Evolutionary conservation across 1,284 basidiomycete species (phyloP), one percentile per base, ranked within the genome.

Genomic region (Amylostereum chailletii): DNA sequence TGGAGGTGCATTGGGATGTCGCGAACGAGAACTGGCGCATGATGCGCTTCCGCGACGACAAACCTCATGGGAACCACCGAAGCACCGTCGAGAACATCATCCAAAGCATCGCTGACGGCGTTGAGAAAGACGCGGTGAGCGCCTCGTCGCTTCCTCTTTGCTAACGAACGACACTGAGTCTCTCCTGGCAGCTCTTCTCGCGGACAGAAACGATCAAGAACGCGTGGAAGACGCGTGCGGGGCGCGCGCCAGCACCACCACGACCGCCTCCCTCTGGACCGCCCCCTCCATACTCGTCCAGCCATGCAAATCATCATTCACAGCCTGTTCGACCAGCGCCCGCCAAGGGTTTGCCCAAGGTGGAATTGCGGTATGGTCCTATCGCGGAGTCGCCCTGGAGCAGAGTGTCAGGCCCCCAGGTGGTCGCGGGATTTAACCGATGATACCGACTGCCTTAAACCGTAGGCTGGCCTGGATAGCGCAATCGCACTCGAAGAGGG

Each of bases 1-100:
- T 97, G 31, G 96, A 99, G 64, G 93, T 94, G 27, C 81, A 83
- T 51, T 99, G 96, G 95, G 87, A 95, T 59, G 55, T 73, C 5
- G 62, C 65, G 5, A 57, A 68, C 11, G 76, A 77, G 40, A 77
- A 76, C 46, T 97, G 94, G 93, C 81, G 81, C 48, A 83, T 92
- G 77, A 82, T 96, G 79, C 81, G 94, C 38, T 94, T 94, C 64
- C 71, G 94, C 58, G 83, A 94, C 60, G 94, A 97, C 68, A 97
- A 97, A 64, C 86, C 80, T 3, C 70, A 92, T 57, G 94, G 89
- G 32, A 97, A 97, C 66, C 90, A 91, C 66, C 78, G 76, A 51
- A 76, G 68, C 38, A 83, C 92, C 48, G 90, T 96, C 42, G 79
- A 86, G 49, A 89, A 86, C 57, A 91, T 96, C 59, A 79, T 95